Conservation (phyloP, 1,284 basidiomycete species). For the Ceratobasidium theobromae region DNA sequence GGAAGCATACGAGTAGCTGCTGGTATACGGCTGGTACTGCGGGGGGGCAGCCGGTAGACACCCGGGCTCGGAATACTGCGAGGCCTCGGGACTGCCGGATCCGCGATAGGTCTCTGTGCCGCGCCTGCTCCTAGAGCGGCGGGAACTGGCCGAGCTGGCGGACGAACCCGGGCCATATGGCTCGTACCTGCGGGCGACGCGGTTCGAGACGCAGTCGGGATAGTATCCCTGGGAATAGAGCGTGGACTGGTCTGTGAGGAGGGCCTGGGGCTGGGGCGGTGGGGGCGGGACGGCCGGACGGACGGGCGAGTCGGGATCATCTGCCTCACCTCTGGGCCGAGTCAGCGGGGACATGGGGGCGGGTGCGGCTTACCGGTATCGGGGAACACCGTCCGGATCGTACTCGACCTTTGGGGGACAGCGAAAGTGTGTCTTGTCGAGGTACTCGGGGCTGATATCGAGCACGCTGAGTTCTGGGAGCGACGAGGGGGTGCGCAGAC, state of each 20-base stretch:
- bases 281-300: background rate
- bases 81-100: constrained; percentile 1
- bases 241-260: constrained; percentile 2
- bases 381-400: constrained; percentile 75
- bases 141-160: constrained; percentile 3
- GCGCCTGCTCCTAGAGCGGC: constrained; percentile 3
- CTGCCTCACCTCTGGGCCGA: constrained; percentile 20
- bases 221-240: too few relatives aligned
- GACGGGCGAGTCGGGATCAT: constrained; percentile 30
- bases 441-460: constrained; percentile 84
- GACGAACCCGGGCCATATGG: constrained; percentile 4
- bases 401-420: constrained; percentile 86
- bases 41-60: background rate
- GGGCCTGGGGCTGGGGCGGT: constrained; percentile 12
- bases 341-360: background rate
- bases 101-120: background rate
- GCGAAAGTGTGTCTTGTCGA: constrained; percentile 88
- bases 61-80: too few relatives aligned
- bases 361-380: constrained; percentile 57
- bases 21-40: constrained; percentile 5
- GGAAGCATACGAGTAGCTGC: background rate
- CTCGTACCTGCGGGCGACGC: constrained; percentile 10
- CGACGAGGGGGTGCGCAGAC: constrained; percentile 84
- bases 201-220: background rate
- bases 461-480: constrained; percentile 85